Base-by-base conservation (phyloP, 2,329 filamentous ascomycete species). In the Fonsecaea pedrosoi region DNA sequence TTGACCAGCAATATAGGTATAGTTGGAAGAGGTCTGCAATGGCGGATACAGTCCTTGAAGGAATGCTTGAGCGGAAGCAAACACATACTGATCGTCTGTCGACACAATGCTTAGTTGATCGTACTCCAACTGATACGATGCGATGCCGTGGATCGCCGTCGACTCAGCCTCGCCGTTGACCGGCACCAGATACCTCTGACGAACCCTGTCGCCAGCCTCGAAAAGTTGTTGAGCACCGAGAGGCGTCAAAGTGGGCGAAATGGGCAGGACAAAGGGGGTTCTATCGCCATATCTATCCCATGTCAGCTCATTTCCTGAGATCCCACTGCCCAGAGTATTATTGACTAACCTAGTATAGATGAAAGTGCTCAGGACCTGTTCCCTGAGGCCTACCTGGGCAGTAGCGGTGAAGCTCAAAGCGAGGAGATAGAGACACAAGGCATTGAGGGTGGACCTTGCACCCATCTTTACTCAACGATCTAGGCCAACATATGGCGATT, bases 21-120 rank as follows among this genome's bases (percentile, higher is more conserved):
- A 70, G 62, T 76, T 76, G 57, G 78, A 75, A 3, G 75, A 73
- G 56, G 76, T 74, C 1, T 72, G 72, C 3, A 79, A 69, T 12
- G 86, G 85, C 38, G 86, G 86, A 73, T 88, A 89, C 9, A 89
- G 76, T 7, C 85, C 86, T 73, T 88, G 86, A 79, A 89, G 82
- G 71, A 88, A 88, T 2, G 87, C 86, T 70, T 86, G 83, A 12
- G 86, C 85, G 2, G 85, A 86, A 1, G 82, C 82, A 38, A 82
- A 74, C 2, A 81, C 79, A 62, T 81, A 81, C 65, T 84, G 81
- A 37, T 81, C 77, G 32, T 85, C 79, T 32, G 81, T 74, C 0
- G 86, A 79, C 55, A 82, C 75, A 10, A 86, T 76, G 60, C 77
- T 78, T 8, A 87, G 70, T 67, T 87, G 79, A 18, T 81, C 75